Percentiles rank a stretch among this genome's conserved stretches.
phyloP scores from a whole-genome alignment of 129 eudicot genomes.

The Solidago caesia region DNA sequence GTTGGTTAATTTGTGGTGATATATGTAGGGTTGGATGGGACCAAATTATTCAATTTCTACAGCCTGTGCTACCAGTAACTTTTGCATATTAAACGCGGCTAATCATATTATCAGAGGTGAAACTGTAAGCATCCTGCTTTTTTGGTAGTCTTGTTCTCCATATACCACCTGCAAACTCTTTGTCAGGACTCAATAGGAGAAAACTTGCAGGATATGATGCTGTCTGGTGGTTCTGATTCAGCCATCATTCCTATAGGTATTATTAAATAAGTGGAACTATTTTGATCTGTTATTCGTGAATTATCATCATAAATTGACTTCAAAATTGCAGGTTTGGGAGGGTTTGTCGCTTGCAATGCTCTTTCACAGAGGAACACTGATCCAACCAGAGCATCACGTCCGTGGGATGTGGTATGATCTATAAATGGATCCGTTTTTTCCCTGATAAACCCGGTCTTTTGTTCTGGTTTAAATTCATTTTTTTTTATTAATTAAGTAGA shows the following conservation, averaged over 20 bases:
- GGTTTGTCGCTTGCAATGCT: conserved; percentile 46
- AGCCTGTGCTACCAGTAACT: conserved; percentile 53
- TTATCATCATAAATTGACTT: neutral
- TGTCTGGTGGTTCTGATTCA: conserved; percentile 55
- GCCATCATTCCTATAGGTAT: conserved; percentile 51
- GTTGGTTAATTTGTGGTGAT: neutral
- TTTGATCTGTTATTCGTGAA: neutral
- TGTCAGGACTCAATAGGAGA: conserved; percentile 13
- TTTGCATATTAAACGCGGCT: conserved; percentile 47
- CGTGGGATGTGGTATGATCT: conserved; percentile 45
- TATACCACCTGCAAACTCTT: conserved; percentile 10
- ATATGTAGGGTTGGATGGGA: conserved; percentile 80
- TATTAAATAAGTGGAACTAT: conserved; percentile 5
- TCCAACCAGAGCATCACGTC: conserved; percentile 50
- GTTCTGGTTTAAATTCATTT: neutral
- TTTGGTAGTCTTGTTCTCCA: neutral
- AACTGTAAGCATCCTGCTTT: conserved; percentile 31
- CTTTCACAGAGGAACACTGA: conserved; percentile 46
- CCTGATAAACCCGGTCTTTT: neutral
- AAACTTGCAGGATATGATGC: conserved; percentile 46
- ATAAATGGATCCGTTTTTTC: neutral
- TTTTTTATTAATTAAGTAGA: conserved; percentile 26
- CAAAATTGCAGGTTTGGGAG: conserved; percentile 36
- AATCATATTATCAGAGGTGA: conserved; percentile 50
- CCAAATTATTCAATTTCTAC: conserved; percentile 52